Conservation (phyloP, 2,329 filamentous ascomycete genomes). For the Ophiognomonia clavigignenti-juglandacearum region DNA sequence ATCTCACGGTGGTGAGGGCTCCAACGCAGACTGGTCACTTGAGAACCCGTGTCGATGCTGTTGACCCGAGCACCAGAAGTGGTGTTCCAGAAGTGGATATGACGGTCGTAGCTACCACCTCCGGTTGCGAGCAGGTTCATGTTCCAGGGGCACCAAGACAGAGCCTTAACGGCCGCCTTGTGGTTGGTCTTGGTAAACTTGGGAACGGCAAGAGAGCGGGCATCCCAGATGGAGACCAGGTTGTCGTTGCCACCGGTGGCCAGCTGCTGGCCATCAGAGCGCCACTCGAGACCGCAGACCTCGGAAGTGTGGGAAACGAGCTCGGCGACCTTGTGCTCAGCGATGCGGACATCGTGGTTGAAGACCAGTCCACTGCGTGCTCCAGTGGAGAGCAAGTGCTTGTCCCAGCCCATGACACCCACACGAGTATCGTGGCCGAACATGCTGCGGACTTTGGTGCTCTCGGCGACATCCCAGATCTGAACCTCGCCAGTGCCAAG, state of each 20-base stretch:
- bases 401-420: conserved; percentile 98
- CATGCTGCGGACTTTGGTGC: conserved; percentile 96
- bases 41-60: conserved; percentile 97
- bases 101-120: conserved; percentile 90
- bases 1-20: conserved; percentile 97
- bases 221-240: conserved; percentile 98
- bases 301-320: conserved; percentile 96
- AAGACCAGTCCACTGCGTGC: conserved; percentile 91
- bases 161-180: conserved; percentile 95
- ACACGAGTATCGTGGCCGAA: conserved; percentile 95
- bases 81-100: conserved; percentile 99
- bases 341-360: conserved; percentile 98
- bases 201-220: conserved; percentile 83
- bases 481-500: conserved; percentile 95
- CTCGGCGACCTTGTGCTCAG: conserved; percentile 96
- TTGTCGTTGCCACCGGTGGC: conserved; percentile 99
- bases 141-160: conserved; percentile 99
- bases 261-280: conserved; percentile 91
- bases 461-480: conserved; percentile 98
- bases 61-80: conserved; percentile 96
- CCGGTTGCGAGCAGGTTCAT: conserved; percentile 94
- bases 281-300: conserved; percentile 97
- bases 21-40: conserved; percentile 95
- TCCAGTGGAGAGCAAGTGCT: conserved; percentile 93
- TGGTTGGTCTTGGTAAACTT: conserved; percentile 99